Conservation (phyloP, 345 rosid genomes). For the Psidium guajava region DNA sequence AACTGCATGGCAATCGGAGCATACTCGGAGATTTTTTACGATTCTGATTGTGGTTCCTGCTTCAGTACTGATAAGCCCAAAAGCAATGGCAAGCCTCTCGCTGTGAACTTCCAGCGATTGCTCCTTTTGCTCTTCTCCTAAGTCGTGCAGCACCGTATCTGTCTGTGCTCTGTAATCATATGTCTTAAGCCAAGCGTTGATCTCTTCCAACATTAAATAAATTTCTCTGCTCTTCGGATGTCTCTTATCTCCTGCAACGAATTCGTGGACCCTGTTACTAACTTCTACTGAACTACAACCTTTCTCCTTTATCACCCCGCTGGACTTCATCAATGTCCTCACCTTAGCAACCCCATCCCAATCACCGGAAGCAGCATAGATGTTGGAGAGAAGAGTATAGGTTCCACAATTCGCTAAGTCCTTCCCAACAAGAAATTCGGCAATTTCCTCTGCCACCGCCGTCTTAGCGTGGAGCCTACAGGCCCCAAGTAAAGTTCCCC, state of each 20-base stretch:
- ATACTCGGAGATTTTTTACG: slow-evolving; percentile 58
- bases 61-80: slow-evolving; percentile 49
- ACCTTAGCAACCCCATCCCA: slow-evolving; percentile 51
- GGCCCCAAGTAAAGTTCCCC: slow-evolving; percentile 65
- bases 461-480: slow-evolving; percentile 47
- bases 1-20: slow-evolving; percentile 58
- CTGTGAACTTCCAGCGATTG: slow-evolving; percentile 59
- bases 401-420: slow-evolving; percentile 52
- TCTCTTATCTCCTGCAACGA: slow-evolving; percentile 37
- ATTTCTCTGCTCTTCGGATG: slow-evolving; percentile 42
- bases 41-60: slow-evolving; percentile 42
- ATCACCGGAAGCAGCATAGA: slow-evolving; percentile 46
- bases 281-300: slow-evolving; percentile 64
- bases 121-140: slow-evolving; percentile 35
- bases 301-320: slow-evolving; percentile 45
- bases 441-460: slow-evolving; percentile 55
- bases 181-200: slow-evolving; percentile 26
- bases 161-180: slow-evolving; percentile 27
- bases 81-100: slow-evolving; percentile 63
- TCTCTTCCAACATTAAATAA: slow-evolving; percentile 36
- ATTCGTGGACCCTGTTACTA: slow-evolving; percentile 35
- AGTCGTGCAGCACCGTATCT: slow-evolving; percentile 40
- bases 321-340: slow-evolving; percentile 67
- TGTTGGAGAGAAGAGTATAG: slow-evolving; percentile 53
- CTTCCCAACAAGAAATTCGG: slow-evolving; percentile 36